A percentile compares a stretch with the other conserved stretches of the same genome.
Evolutionary conservation across 2,329 filamentous ascomycete species (phyloP).

Genomic region (Gaeumannomyces tritici): DNA sequence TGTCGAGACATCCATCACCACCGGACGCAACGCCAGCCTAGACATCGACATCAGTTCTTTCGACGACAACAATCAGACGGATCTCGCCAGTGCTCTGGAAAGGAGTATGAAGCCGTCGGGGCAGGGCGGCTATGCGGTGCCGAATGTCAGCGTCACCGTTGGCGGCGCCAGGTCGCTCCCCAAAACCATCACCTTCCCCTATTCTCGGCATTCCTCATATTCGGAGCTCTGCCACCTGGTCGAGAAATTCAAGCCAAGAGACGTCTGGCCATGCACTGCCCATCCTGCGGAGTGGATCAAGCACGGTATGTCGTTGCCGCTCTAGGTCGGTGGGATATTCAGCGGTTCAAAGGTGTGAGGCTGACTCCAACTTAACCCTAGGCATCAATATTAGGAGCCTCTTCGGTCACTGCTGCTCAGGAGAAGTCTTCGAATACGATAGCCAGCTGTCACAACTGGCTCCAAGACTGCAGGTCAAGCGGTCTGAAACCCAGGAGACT

Average conservation of each 20-base stretch:
- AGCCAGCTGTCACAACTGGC: slow-evolving; percentile 4
- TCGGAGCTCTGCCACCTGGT: slow-evolving; percentile 67
- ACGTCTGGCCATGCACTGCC: slow-evolving; percentile 77
- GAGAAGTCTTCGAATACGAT: slow-evolving; percentile 55
- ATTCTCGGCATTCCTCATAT: slow-evolving; percentile 84
- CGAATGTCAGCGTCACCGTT: background rate
- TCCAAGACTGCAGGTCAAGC: background rate
- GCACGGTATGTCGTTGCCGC: slow-evolving; percentile 24
- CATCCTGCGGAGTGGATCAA: slow-evolving; percentile 51
- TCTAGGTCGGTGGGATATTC: background rate
- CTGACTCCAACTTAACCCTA: slow-evolving; percentile 7
- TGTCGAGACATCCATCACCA: slow-evolving; percentile 9
- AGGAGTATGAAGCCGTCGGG: slow-evolving; percentile 9
- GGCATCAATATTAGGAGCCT: slow-evolving; percentile 54
- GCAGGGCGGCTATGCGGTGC: slow-evolving; percentile 7
- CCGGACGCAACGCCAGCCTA: slow-evolving; percentile 22
- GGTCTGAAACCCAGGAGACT: background rate
- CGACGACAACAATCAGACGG: slow-evolving; percentile 18
- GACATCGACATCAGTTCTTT: slow-evolving; percentile 19
- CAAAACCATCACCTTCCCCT: slow-evolving; percentile 57
- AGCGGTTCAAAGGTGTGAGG: background rate
- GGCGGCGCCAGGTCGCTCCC: slow-evolving; percentile 18
- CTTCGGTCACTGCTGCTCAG: slow-evolving; percentile 62
- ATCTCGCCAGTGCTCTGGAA: slow-evolving; percentile 13
- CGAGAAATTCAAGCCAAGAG: slow-evolving; percentile 56